These are phyloP conservation scores for Pyrenopolyporus hunteri DNA, from an alignment of 495 filamentous ascomycete species.

Conservation along the genomic window DNA sequence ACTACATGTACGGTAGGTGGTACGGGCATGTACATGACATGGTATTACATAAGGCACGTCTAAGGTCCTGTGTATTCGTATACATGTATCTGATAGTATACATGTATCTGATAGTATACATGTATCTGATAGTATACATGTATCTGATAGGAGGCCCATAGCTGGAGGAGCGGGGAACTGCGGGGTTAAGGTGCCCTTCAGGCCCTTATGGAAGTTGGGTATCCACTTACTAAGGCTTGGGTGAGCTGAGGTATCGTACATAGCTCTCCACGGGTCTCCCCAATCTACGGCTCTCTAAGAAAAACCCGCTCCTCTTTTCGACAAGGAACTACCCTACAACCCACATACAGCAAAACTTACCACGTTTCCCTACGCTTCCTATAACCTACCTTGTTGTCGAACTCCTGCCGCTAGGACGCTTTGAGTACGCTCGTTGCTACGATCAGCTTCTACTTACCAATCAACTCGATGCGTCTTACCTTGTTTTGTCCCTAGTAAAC, in stretches of 20 bases:
- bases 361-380: conserved; percentile 2
- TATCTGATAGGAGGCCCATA: too few relatives aligned
- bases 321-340: neutral
- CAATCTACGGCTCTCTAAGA: too few relatives aligned
- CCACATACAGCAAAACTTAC: neutral
- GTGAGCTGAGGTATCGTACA: too few relatives aligned
- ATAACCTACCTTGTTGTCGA: conserved; percentile 4
- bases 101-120: neutral
- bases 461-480: conserved; percentile 19
- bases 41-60: too few relatives aligned
- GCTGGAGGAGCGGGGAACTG: too few relatives aligned
- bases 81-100: neutral
- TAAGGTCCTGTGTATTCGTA: neutral
- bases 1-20: too few relatives aligned
- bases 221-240: conserved; percentile 11
- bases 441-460: conserved; percentile 21
- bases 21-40: neutral
- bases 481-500: conserved; percentile 11
- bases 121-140: neutral
- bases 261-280: too few relatives aligned
- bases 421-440: neutral
- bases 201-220: neutral
- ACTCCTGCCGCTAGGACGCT: neutral
- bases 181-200: too few relatives aligned
- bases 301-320: neutral